phyloP scores from a whole-genome alignment of 164 flowering plant genomes.

The Dillenia suffruticosa region DNA sequence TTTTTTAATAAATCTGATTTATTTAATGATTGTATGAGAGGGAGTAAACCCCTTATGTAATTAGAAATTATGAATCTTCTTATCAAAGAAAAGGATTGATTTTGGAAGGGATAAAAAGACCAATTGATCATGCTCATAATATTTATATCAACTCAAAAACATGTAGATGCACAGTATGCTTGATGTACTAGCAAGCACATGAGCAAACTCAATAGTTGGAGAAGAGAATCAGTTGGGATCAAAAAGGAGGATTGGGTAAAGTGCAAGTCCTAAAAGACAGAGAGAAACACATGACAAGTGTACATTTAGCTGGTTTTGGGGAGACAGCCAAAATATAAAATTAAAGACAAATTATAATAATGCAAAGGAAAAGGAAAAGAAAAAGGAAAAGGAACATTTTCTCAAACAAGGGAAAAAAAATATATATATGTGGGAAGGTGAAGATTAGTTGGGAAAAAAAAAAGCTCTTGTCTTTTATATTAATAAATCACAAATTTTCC shows the following conservation, averaged over 20 bases:
- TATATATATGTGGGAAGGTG: neutral
- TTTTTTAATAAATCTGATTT: too few species aligned
- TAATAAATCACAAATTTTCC: too few species aligned
- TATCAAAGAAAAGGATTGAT: too few species aligned
- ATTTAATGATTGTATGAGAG: too few species aligned
- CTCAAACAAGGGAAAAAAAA: neutral
- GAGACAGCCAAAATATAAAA: slow-evolving; percentile 8
- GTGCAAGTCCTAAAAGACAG: slow-evolving; percentile 1
- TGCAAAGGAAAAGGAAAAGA: neutral
- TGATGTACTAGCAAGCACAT: neutral
- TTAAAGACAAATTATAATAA: neutral
- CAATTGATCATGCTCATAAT: too few species aligned
- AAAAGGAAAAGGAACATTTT: neutral
- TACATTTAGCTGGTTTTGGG: slow-evolving; percentile 11
- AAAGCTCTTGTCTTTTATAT: too few species aligned
- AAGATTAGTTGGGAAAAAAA: neutral
- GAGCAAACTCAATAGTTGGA: neutral
- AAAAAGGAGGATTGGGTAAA: neutral
- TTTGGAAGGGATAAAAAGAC: too few species aligned
- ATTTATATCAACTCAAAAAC: slow-evolving; percentile 1
- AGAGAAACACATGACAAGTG: neutral
- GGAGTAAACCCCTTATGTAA: too few species aligned
- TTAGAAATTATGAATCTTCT: too few species aligned
- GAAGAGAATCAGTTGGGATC: neutral
- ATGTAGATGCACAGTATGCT: neutral